phyloP scores from a whole-genome alignment of 257 asterid genomes.

The Mentha longifolia region DNA sequence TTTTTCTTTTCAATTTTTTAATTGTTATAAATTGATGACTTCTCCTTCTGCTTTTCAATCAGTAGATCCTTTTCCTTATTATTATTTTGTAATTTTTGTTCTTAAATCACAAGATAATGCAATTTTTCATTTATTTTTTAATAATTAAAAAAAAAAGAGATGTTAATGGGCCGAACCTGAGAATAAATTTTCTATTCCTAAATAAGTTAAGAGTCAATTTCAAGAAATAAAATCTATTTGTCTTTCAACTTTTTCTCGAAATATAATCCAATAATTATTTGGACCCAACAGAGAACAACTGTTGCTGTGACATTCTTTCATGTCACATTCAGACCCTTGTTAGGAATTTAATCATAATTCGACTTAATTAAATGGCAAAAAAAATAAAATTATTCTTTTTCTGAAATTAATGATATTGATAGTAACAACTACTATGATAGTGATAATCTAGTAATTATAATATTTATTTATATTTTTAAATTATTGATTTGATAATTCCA shows the following conservation, averaged over 20 bases:
- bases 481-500: slow-evolving; percentile 20
- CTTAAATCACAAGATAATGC: not conserved
- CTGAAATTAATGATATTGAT: slow-evolving; percentile 4
- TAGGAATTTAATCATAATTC: slow-evolving; percentile 31
- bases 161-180: slow-evolving; percentile 32
- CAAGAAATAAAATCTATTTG: slow-evolving; percentile 29
- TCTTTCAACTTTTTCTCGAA: slow-evolving; percentile 16
- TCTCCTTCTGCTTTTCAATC: not conserved
- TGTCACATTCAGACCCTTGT: slow-evolving; percentile 47
- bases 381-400: not conserved
- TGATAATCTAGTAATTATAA: not conserved
- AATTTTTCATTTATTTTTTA: too few relatives aligned
- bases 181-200: slow-evolving; percentile 43
- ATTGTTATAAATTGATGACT: not conserved
- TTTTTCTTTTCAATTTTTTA: not conserved
- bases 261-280: slow-evolving; percentile 42
- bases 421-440: not conserved
- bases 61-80: not conserved
- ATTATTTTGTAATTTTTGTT: too few relatives aligned
- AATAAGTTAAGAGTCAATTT: slow-evolving; percentile 35
- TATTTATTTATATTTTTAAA: too few relatives aligned
- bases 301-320: slow-evolving; percentile 56
- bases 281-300: slow-evolving; percentile 38
- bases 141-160: not conserved
- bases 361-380: not conserved